These are phyloP conservation scores for Solanum okadae DNA, from an alignment of 257 asterid genomes.

Conservation along the genomic window DNA sequence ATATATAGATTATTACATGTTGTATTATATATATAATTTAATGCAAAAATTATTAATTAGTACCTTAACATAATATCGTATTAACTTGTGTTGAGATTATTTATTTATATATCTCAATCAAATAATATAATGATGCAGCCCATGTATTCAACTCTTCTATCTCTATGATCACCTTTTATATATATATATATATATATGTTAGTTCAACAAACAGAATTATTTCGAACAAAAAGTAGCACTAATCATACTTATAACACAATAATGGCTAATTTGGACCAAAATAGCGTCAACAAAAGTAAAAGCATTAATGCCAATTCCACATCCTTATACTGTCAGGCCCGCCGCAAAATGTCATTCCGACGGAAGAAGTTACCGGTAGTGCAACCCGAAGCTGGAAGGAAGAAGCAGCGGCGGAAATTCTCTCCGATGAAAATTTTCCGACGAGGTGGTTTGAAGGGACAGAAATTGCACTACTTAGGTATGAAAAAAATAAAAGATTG, in stretches of 20 bases:
- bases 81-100: background rate
- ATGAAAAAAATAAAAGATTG: constrained; percentile 34
- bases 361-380: constrained; percentile 29
- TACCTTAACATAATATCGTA: background rate
- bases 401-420: constrained; percentile 34
- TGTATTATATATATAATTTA: no score
- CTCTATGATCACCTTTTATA: background rate
- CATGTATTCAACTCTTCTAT: background rate
- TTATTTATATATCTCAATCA: no score
- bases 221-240: background rate
- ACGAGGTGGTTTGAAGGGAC: constrained; percentile 32
- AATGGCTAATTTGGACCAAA: constrained; percentile 20
- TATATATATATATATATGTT: no score
- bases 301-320: background rate
- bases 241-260: background rate
- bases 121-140: no score
- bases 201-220: background rate
- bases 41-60: background rate
- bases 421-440: constrained; percentile 26
- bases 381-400: constrained; percentile 33
- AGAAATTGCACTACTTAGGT: constrained; percentile 23
- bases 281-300: background rate
- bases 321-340: constrained; percentile 14
- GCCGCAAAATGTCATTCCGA: constrained; percentile 23
- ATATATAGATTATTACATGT: no score